phyloP scores from a whole-genome alignment of 148 eudicot species.

The Persicaria maculosa region DNA sequence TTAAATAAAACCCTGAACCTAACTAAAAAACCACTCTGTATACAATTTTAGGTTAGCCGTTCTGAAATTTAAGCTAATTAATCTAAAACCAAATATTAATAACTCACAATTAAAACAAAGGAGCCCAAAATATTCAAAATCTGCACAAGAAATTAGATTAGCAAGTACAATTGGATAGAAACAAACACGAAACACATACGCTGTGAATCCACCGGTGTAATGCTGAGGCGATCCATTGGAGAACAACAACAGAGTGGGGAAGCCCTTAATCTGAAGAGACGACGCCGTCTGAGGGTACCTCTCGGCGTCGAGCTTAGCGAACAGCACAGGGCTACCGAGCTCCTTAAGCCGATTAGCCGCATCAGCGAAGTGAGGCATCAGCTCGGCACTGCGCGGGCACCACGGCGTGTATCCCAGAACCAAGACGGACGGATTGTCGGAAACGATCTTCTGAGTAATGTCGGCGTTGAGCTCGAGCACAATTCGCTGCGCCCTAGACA shows the following conservation, averaged over 20 bases:
- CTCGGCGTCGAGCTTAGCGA: conserved; percentile 77
- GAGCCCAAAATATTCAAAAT: background rate
- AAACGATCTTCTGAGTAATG: conserved; percentile 38
- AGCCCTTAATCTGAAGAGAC: conserved; percentile 63
- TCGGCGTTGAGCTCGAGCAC: conserved; percentile 66
- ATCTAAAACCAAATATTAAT: background rate
- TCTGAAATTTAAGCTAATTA: background rate
- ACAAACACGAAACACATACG: conserved; percentile 33
- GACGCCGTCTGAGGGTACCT: conserved; percentile 63
- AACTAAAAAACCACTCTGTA: background rate
- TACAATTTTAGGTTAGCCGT: background rate
- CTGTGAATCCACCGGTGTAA: conserved; percentile 76
- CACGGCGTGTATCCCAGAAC: conserved; percentile 89
- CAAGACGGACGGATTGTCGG: conserved; percentile 51
- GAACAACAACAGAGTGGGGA: conserved; percentile 73
- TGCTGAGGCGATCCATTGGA: conserved; percentile 63
- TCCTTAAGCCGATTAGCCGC: conserved; percentile 63
- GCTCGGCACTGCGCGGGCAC: conserved; percentile 83
- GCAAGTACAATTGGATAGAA: background rate
- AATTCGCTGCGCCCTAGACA: conserved; percentile 62
- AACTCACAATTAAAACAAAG: background rate
- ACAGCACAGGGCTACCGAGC: conserved; percentile 35
- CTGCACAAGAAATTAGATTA: background rate
- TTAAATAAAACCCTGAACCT: background rate
- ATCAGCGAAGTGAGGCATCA: conserved; percentile 88